Conservation (phyloP, 768 basidiomycete species). For the Termitomyces sp. region DNA sequence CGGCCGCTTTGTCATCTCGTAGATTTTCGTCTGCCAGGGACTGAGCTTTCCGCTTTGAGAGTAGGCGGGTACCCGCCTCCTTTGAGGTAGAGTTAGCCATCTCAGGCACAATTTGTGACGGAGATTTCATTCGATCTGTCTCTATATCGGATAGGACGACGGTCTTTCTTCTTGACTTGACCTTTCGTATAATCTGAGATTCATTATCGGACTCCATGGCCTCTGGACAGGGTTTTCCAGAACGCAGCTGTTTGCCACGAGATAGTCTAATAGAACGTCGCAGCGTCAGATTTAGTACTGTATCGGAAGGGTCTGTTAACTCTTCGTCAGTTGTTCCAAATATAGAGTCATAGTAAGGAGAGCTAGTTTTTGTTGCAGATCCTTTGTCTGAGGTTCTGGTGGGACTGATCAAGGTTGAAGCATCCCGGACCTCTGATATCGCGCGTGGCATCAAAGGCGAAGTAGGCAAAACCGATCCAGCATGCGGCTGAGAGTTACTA, state of each 20-base stretch:
- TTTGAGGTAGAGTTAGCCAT: not conserved
- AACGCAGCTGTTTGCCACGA: not conserved
- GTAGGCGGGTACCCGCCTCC: not conserved
- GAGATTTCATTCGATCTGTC: not conserved
- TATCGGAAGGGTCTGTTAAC: conserved; percentile 23
- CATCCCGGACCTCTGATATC: conserved; percentile 3
- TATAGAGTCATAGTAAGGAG: conserved; percentile 17
- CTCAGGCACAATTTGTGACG: not conserved
- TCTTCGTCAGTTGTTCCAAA: conserved; percentile 24
- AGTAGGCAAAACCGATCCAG: conserved; percentile 9
- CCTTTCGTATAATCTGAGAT: conserved; percentile 2
- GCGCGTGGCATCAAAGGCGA: conserved; percentile 11
- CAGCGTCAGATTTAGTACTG: conserved; percentile 1
- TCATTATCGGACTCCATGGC: conserved; percentile 14
- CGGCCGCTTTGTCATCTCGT: not conserved
- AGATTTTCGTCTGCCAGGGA: not conserved
- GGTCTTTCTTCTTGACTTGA: conserved; percentile 7
- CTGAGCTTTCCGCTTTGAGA: not conserved
- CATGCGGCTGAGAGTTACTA: conserved; percentile 9
- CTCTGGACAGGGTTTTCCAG: not conserved
- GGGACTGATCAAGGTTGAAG: not conserved
- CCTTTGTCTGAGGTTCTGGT: not conserved
- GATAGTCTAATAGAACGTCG: conserved; percentile 1
- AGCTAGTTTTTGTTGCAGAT: not conserved
- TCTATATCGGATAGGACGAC: conserved; percentile 17